Evolutionary conservation across 257 asterid genomes (phyloP).

Genomic region (Jasminum sambac): DNA sequence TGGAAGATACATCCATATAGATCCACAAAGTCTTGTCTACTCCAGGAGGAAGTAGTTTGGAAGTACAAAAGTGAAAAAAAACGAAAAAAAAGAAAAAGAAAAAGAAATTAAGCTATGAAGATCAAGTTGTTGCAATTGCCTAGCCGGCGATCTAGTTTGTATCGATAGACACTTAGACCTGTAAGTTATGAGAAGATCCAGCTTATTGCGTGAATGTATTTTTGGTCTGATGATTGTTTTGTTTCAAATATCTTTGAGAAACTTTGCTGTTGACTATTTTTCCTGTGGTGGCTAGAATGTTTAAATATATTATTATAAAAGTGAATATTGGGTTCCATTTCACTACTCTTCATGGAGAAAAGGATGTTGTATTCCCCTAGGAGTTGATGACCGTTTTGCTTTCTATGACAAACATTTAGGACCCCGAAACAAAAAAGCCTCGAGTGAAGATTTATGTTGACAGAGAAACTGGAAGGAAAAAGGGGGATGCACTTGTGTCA

Average conservation of each 20-base stretch:
- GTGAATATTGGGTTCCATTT: conserved; percentile 11
- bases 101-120: neutral
- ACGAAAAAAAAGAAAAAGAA: neutral
- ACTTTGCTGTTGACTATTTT: neutral
- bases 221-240: neutral
- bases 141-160: neutral
- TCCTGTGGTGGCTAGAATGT: neutral
- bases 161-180: neutral
- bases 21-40: neutral
- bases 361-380: neutral
- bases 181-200: neutral
- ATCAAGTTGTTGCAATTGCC: neutral
- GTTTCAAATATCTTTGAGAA: neutral
- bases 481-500: conserved; percentile 95
- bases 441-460: conserved; percentile 87
- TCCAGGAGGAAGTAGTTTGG: neutral
- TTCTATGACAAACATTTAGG: conserved; percentile 48
- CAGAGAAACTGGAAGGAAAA: conserved; percentile 80
- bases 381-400: conserved; percentile 22
- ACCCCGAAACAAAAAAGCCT: conserved; percentile 92
- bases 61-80: neutral
- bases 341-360: conserved; percentile 8
- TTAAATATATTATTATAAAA: neutral
- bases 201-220: neutral
- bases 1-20: neutral